Conservation (phyloP, 176 grass and related monocot genomes). For the Triticum urartu region DNA sequence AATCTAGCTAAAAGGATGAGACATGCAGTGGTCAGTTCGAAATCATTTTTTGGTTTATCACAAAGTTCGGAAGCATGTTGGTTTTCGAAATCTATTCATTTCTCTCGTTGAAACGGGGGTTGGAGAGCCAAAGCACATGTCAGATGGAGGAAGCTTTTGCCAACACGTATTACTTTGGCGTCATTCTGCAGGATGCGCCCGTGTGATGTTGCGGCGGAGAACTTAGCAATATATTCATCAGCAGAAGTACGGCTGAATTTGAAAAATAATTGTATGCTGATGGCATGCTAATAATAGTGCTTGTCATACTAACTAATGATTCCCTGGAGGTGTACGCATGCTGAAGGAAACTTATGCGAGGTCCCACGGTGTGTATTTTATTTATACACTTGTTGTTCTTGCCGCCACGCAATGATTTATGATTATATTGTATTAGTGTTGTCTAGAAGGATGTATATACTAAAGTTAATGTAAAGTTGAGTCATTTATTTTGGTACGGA, state of each 20-base stretch:
- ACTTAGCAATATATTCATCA: background rate
- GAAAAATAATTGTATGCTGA: background rate
- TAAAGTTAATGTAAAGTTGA: too few relatives aligned
- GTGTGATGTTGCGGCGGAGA: background rate
- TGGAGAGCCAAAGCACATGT: background rate
- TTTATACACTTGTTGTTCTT: background rate
- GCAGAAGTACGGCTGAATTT: background rate
- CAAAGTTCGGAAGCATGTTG: too few relatives aligned
- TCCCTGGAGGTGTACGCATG: background rate
- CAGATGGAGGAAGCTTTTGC: background rate
- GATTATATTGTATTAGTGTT: background rate
- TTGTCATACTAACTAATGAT: constrained; percentile 11
- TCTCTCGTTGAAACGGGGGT: background rate
- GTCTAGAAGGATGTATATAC: constrained; percentile 3
- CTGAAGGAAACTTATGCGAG: background rate
- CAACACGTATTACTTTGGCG: constrained; percentile 1
- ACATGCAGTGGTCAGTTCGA: too few relatives aligned
- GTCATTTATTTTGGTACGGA: too few relatives aligned
- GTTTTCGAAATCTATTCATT: too few relatives aligned
- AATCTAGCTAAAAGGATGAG: too few relatives aligned
- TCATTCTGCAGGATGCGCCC: background rate
- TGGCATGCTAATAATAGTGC: constrained; percentile 20
- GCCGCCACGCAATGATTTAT: constrained; percentile 21
- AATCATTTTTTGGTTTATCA: too few relatives aligned
- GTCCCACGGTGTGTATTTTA: background rate